phyloP scores from a whole-genome alignment of 179 eudicot genomes.

The Silene vulgaris region DNA sequence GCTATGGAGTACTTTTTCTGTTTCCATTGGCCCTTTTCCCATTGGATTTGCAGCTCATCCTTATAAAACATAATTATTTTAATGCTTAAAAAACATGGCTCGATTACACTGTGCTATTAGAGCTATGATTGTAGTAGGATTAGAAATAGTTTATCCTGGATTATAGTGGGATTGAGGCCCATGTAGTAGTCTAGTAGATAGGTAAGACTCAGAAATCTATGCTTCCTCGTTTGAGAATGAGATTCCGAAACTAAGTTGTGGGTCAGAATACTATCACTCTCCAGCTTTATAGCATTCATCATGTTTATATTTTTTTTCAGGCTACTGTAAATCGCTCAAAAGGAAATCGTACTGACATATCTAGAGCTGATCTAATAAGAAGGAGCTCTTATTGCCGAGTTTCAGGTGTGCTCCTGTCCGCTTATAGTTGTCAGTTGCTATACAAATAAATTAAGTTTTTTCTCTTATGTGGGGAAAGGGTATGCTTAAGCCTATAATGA shows the following conservation, averaged over 20 bases:
- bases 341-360: constrained; percentile 66
- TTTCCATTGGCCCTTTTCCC: too few relatives aligned
- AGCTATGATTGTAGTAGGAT: too few relatives aligned
- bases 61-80: too few relatives aligned
- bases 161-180: too few relatives aligned
- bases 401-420: constrained; percentile 36
- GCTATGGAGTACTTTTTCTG: neutral
- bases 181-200: too few relatives aligned
- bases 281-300: neutral
- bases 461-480: neutral
- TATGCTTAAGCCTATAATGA: neutral
- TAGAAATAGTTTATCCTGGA: too few relatives aligned
- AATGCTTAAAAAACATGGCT: too few relatives aligned
- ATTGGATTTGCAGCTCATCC: neutral
- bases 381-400: constrained; percentile 70
- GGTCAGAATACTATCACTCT: neutral
- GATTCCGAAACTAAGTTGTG: too few relatives aligned
- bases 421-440: neutral
- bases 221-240: too few relatives aligned
- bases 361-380: constrained; percentile 59
- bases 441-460: too few relatives aligned
- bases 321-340: constrained; percentile 73
- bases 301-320: constrained; percentile 25
- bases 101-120: too few relatives aligned
- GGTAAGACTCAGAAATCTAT: too few relatives aligned